These are phyloP conservation scores for Leptosphaerulina australis DNA, from an alignment of 2,329 filamentous ascomycete species.

Conservation along the genomic window DNA sequence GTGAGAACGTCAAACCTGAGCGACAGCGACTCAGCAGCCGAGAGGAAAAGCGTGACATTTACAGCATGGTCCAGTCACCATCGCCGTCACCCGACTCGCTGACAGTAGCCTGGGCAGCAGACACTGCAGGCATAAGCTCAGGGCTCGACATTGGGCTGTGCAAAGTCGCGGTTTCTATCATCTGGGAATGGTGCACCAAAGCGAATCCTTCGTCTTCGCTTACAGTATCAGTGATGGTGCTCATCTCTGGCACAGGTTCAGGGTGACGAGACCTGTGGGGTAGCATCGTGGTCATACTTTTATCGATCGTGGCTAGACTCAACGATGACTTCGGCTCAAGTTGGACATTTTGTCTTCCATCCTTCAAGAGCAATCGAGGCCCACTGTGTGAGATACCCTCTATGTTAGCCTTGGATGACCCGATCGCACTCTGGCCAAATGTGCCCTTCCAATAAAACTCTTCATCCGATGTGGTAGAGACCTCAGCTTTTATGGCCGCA, in stretches of 20 bases:
- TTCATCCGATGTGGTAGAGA: neutral
- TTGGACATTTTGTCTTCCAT: neutral
- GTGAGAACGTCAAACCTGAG: no score
- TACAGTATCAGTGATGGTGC: neutral
- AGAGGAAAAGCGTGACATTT: no score
- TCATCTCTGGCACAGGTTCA: neutral
- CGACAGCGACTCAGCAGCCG: no score
- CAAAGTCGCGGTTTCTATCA: neutral
- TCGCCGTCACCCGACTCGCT: neutral
- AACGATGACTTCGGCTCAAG: neutral
- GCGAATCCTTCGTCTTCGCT: slow-evolving; percentile 14
- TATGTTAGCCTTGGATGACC: neutral
- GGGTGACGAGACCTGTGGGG: neutral
- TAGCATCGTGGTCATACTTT: neutral
- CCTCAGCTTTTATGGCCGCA: neutral
- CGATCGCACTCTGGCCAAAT: neutral
- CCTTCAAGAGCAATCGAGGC: slow-evolving; percentile 1
- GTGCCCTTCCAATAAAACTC: slow-evolving; percentile 7
- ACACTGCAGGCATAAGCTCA: slow-evolving; percentile 6
- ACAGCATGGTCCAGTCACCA: slow-evolving; percentile 6
- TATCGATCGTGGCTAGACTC: neutral
- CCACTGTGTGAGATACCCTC: neutral
- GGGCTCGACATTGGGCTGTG: slow-evolving; percentile 13
- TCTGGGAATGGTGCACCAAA: neutral
- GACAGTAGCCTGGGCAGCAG: neutral